These are phyloP conservation scores for Trametes punicea DNA, from an alignment of 768 basidiomycete species.

Conservation along the genomic window DNA sequence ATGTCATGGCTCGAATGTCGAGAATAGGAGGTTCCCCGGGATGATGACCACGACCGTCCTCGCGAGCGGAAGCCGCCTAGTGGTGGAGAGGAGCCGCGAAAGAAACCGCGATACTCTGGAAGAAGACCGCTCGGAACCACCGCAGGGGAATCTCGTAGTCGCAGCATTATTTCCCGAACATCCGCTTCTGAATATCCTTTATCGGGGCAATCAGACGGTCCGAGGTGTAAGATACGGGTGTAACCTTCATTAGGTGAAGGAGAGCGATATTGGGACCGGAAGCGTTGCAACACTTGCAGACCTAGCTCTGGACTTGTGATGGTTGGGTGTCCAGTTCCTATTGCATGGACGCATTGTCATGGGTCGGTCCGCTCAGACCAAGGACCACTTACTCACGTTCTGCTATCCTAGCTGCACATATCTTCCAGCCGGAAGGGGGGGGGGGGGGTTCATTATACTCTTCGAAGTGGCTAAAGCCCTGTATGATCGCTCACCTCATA, in stretches of 20 bases:
- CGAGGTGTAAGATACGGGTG: constrained; percentile 48
- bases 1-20: background rate
- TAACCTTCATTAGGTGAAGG: constrained; percentile 63
- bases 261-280: constrained; percentile 55
- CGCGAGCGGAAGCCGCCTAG: background rate
- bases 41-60: background rate
- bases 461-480: background rate
- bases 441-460: constrained; percentile 1
- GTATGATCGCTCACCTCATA: constrained; percentile 59
- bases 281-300: constrained; percentile 58
- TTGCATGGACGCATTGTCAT: background rate
- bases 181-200: constrained; percentile 50
- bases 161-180: constrained; percentile 49
- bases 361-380: background rate
- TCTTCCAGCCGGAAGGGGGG: no score
- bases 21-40: background rate
- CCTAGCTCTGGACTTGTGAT: constrained; percentile 61
- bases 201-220: constrained; percentile 36
- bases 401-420: constrained; percentile 58
- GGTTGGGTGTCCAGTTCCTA: constrained; percentile 74
- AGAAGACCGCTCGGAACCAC: background rate
- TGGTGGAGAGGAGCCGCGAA: background rate
- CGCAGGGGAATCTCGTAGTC: constrained; percentile 42
- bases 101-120: background rate
- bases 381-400: constrained; percentile 43